Evolutionary conservation across 2,329 filamentous ascomycete genomes (phyloP).

Genomic region (Chrysosphaeria jannelii): DNA sequence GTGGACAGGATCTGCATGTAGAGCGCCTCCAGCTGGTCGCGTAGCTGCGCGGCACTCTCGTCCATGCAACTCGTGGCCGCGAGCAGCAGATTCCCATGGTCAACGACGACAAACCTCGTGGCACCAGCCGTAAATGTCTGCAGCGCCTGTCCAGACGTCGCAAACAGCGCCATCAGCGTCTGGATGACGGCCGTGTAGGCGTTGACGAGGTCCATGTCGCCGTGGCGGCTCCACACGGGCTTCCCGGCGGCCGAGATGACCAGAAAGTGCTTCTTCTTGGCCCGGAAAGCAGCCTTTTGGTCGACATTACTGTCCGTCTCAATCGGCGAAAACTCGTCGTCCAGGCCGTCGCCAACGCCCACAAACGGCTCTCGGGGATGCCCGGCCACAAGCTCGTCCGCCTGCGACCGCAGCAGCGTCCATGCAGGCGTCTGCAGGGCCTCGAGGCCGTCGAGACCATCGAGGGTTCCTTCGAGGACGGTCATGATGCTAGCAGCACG

Average conservation of each 20-base stretch:
- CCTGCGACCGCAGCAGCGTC: conserved; percentile 32
- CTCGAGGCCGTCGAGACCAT: conserved; percentile 53
- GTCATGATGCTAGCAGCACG: conserved; percentile 35
- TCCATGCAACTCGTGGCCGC: conserved; percentile 74
- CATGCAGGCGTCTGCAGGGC: conserved; percentile 36
- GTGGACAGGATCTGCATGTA: conserved; percentile 98
- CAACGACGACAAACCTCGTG: conserved; percentile 59
- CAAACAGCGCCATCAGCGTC: conserved; percentile 92
- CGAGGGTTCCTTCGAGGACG: conserved; percentile 30
- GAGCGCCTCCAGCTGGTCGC: conserved; percentile 64
- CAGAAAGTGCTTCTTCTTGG: conserved; percentile 88
- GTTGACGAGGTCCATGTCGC: conserved; percentile 68
- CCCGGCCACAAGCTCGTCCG: conserved; percentile 16
- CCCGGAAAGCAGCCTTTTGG: conserved; percentile 39
- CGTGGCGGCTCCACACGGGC: conserved; percentile 87
- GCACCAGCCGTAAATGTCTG: conserved; percentile 65
- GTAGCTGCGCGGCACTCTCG: conserved; percentile 75
- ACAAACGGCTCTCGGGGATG: conserved; percentile 25
- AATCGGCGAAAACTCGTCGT: conserved; percentile 31
- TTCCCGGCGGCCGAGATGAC: conserved; percentile 91
- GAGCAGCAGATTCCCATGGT: conserved; percentile 67
- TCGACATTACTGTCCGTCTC: conserved; percentile 9
- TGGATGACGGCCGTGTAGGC: conserved; percentile 86
- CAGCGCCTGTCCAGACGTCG: conserved; percentile 47
- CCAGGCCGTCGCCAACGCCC: conserved; percentile 51